These are phyloP conservation scores for Diaporthe ampelina DNA, from an alignment of 2,329 filamentous ascomycete genomes.

Conservation along the genomic window DNA sequence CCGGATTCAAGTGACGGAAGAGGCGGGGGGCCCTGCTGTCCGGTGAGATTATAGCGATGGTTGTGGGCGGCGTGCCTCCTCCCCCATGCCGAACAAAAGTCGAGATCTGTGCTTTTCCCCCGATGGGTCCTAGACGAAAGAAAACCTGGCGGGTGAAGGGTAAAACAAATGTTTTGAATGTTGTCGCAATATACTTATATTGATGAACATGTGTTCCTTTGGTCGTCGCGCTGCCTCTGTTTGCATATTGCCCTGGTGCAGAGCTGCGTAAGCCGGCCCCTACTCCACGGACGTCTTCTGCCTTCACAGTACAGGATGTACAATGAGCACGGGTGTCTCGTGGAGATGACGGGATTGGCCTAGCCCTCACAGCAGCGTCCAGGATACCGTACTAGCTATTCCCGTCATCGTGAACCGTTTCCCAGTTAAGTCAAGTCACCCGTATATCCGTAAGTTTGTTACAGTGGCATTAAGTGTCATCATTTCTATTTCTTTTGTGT, in stretches of 20 bases:
- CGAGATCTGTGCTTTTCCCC: constrained; percentile 17
- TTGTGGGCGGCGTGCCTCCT: background rate
- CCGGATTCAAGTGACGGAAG: background rate
- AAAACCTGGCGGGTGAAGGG: constrained; percentile 17
- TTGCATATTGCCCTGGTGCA: background rate
- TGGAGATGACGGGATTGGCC: background rate
- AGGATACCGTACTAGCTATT: background rate
- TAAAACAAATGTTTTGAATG: constrained; percentile 30
- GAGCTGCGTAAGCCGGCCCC: too few species aligned
- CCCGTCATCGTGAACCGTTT: background rate
- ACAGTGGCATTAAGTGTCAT: constrained; percentile 26
- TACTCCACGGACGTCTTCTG: background rate
- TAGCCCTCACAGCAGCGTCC: background rate
- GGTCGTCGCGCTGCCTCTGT: background rate
- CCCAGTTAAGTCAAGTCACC: background rate
- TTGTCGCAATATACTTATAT: constrained; percentile 31
- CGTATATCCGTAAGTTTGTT: background rate
- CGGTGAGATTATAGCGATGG: background rate
- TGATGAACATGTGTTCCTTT: background rate
- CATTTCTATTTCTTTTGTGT: constrained; percentile 27
- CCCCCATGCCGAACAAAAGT: background rate
- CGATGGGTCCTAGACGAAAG: constrained; percentile 30
- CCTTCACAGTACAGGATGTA: too few species aligned
- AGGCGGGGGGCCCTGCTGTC: background rate
- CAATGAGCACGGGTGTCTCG: too few species aligned